Evolutionary conservation across 1,139 yeast genomes (phyloP).

Genomic region (Yamadazyma pseudoaaseri): DNA sequence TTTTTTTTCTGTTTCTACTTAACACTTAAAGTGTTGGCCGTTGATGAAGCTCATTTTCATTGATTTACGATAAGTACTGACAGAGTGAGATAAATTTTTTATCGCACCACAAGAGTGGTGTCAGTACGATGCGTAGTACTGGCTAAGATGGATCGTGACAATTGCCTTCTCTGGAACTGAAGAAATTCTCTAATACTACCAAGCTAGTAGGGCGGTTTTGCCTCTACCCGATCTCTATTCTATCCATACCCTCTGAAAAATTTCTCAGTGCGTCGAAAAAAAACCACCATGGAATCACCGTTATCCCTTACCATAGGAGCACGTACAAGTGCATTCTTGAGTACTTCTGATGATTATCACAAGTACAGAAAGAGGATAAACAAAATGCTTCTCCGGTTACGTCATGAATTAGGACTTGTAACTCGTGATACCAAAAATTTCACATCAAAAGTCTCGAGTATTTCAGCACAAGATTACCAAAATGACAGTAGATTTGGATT

Average conservation of each 20-base stretch:
- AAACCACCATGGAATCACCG: slow-evolving; percentile 31
- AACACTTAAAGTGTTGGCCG: too few species aligned
- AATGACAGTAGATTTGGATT: slow-evolving; percentile 46
- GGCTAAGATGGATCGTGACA: background rate
- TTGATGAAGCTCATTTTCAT: too few species aligned
- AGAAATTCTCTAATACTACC: too few species aligned
- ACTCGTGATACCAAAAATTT: slow-evolving; percentile 60
- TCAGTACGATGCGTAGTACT: background rate
- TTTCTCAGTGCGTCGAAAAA: slow-evolving; percentile 1
- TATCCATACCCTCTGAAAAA: too few species aligned
- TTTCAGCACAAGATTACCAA: slow-evolving; percentile 46
- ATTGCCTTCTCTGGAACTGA: too few species aligned
- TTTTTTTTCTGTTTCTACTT: too few species aligned
- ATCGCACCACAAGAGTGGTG: too few species aligned
- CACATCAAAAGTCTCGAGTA: slow-evolving; percentile 37
- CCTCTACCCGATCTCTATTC: too few species aligned
- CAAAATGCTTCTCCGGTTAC: slow-evolving; percentile 52
- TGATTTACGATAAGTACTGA: too few species aligned
- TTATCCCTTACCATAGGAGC: slow-evolving; percentile 46
- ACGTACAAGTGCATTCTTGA: slow-evolving; percentile 48
- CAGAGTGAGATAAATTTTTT: too few species aligned
- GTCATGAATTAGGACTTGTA: slow-evolving; percentile 55
- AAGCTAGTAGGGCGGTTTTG: too few species aligned
- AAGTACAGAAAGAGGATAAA: slow-evolving; percentile 47
- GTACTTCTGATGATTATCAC: slow-evolving; percentile 50